Conservation (phyloP, 1,139 yeast species). For the Pichia inconspicua region DNA sequence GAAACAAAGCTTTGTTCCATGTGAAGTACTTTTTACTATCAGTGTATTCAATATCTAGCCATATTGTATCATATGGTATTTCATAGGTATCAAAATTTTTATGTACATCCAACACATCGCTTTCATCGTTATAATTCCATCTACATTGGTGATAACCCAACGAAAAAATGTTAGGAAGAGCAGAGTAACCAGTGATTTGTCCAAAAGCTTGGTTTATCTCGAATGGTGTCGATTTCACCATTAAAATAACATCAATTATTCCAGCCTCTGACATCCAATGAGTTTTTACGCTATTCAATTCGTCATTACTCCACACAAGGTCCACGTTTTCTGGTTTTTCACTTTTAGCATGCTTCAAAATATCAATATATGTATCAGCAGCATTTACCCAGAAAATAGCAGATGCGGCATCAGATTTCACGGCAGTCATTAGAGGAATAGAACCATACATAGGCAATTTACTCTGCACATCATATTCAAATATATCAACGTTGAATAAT, state of each 20-base stretch:
- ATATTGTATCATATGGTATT: constrained; percentile 85
- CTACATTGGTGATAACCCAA: constrained; percentile 94
- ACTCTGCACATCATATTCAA: constrained; percentile 80
- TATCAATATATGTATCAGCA: constrained; percentile 88
- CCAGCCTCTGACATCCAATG: constrained; percentile 98
- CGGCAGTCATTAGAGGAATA: constrained; percentile 78
- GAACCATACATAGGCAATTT: constrained; percentile 91
- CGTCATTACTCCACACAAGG: constrained; percentile 6
- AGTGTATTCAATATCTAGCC: constrained; percentile 94
- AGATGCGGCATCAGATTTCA: constrained; percentile 47
- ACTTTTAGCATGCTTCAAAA: constrained; percentile 31
- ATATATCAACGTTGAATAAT: constrained; percentile 84
- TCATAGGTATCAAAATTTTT: constrained; percentile 60
- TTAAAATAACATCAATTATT: constrained; percentile 62
- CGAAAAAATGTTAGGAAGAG: constrained; percentile 72
- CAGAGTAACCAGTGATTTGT: constrained; percentile 62
- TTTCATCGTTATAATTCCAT: constrained; percentile 91
- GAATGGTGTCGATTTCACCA: constrained; percentile 55
- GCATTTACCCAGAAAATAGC: constrained; percentile 90
- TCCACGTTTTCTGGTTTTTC: constrained; percentile 9
- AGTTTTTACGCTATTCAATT: constrained; percentile 31
- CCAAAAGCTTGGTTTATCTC: constrained; percentile 60
- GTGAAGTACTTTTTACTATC: constrained; percentile 82
- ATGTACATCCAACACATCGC: constrained; percentile 68
- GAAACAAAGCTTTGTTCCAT: constrained; percentile 73